Evolutionary conservation across 805 yeast species (phyloP), one percentile per base, ranked within the genome.

Genomic region (Yarrowia hollandica): DNA sequence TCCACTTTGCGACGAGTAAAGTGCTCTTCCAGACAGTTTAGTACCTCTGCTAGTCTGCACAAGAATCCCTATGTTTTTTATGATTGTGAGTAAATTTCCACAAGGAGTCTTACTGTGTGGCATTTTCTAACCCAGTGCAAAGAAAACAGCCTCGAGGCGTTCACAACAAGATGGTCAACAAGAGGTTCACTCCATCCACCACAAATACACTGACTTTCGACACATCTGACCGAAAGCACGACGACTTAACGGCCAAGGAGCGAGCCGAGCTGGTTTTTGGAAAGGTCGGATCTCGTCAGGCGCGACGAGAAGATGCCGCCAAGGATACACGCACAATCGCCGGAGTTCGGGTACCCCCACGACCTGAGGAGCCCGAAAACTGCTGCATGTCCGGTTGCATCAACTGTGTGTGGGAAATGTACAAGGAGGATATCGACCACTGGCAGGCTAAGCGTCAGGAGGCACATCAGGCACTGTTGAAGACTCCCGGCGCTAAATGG

Each of bases 371-470:
- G 65, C 98, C 98, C 1, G 96, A 91, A 65, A 90, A 92, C 71
- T 92, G 99, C 71, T 92, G 99, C 72, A 90, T 90, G 96, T 85
- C 94, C 60, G 99, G 99, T 1, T 92, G 99, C 71, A 84, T 89
- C 26, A 90, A 92, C 72, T 92, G 99, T 71, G 98, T 92, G 1
- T 94, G 98, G 98, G 97, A 91, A 66, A 74, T 88, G 59, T 92
- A 82, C 69, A 85, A 86, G 64, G 97, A 92, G 57, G 98, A 94
- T 69, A 67, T 91, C 52, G 84, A 82, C 63, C 89, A 89, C 30
- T 94, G 97, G 96, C 82, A 83, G 66, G 68, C 63, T 1, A 72
- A 76, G 66, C 75, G 96, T 16, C 72, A 72, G 34, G 69, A 76
- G 60, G 97, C 96, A 0, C 86, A 79, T 61, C 58, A 79, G 70